phyloP scores from a whole-genome alignment of 495 filamentous ascomycete species.

The Articulospora tetracladia region DNA sequence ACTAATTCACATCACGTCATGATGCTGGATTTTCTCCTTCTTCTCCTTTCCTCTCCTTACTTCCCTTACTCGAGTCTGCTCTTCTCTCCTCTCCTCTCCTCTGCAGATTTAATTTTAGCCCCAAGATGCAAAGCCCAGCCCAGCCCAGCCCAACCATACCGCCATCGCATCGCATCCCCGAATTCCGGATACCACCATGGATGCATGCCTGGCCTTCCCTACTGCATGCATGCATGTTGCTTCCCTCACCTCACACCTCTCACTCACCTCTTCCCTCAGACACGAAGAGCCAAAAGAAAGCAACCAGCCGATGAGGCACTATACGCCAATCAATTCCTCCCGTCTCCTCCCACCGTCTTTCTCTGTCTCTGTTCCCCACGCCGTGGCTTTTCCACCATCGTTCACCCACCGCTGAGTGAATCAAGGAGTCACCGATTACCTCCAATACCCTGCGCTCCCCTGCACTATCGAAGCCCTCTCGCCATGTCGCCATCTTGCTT shows the following conservation, averaged over 20 bases:
- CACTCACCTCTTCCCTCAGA: no score
- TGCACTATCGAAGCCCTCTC: no score
- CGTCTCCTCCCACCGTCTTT: neutral
- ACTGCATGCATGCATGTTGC: neutral
- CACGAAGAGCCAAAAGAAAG: no score
- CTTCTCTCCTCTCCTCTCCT: no score
- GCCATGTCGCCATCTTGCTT: neutral
- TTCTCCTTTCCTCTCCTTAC: no score
- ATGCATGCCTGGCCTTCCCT: neutral
- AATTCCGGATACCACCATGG: neutral
- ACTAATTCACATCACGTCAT: no score
- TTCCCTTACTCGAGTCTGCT: no score
- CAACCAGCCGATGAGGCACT: no score
- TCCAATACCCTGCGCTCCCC: neutral
- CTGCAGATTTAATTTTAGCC: no score
- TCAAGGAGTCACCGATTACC: neutral
- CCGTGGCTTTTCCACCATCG: neutral
- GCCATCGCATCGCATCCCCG: neutral
- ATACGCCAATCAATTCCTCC: no score
- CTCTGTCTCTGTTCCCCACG: neutral
- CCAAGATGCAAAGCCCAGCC: no score
- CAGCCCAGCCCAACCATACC: neutral
- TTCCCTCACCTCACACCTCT: neutral
- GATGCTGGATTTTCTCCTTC: no score
- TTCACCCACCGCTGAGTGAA: neutral